Percentiles rank a stretch among this genome's conserved stretches.
Conservation (phyloP, 768 basidiomycete genomes). For the Piloderma croceum region DNA sequence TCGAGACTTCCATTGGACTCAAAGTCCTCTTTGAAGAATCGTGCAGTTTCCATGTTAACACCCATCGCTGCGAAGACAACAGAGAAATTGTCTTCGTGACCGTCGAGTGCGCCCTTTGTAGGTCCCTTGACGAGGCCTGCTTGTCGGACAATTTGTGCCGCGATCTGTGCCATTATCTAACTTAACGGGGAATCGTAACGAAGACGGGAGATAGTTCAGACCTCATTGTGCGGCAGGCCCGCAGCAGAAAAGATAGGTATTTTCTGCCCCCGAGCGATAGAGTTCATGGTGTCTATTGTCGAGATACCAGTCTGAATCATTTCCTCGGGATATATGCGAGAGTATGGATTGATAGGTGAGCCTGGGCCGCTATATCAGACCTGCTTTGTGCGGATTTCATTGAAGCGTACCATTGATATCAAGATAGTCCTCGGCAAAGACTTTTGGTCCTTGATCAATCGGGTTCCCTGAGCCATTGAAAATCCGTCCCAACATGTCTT, state of each 20-base stretch:
- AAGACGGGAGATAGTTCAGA: constrained; percentile 29
- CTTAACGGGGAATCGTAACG: constrained; percentile 5
- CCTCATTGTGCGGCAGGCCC: constrained; percentile 98
- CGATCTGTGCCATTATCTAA: constrained; percentile 56
- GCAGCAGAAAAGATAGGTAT: constrained; percentile 99
- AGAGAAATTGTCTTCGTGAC: constrained; percentile 99
- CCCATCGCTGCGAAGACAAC: constrained; percentile 99
- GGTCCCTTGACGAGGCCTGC: constrained; percentile 95
- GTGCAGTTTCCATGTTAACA: constrained; percentile 99
- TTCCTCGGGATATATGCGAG: constrained; percentile 99
- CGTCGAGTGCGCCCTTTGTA: constrained; percentile 95
- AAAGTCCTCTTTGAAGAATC: constrained; percentile 99
- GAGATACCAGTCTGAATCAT: constrained; percentile 99
- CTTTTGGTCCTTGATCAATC: constrained; percentile 97
- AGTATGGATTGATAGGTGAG: constrained; percentile 95
- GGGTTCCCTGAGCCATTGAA: constrained; percentile 99
- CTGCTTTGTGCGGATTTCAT: not conserved
- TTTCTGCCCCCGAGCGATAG: constrained; percentile 99
- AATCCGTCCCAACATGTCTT: constrained; percentile 98
- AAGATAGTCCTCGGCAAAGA: constrained; percentile 98
- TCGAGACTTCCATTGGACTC: constrained; percentile 97
- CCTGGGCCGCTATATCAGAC: constrained; percentile 42
- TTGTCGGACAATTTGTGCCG: constrained; percentile 99
- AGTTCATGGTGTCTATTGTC: constrained; percentile 96
- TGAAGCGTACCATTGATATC: constrained; percentile 87